These are phyloP conservation scores for Escallonia herrerae DNA, from an alignment of 129 eudicot genomes.

Conservation along the genomic window DNA sequence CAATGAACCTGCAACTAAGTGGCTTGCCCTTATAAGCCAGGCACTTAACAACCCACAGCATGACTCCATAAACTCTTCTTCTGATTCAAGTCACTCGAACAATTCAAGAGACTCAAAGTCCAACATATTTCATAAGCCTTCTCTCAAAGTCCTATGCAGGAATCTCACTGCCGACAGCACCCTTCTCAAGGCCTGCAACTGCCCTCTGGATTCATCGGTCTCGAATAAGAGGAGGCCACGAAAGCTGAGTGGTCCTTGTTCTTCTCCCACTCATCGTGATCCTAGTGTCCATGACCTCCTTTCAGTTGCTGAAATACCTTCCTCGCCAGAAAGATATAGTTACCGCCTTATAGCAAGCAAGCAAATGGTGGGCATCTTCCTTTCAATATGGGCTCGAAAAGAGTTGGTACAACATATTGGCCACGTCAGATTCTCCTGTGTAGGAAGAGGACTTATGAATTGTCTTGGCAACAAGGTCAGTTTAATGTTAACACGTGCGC, in stretches of 20 bases:
- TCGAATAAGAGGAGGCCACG: constrained; percentile 23
- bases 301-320: constrained; percentile 20
- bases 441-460: constrained; percentile 77
- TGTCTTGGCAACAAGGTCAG: constrained; percentile 72
- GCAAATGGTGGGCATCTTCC: constrained; percentile 79
- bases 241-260: constrained; percentile 29
- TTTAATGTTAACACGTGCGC: neutral
- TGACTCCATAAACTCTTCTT: constrained; percentile 14
- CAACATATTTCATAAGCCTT: constrained; percentile 45
- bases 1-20: constrained; percentile 66
- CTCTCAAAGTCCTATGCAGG: constrained; percentile 40
- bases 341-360: constrained; percentile 61
- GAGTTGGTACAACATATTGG: constrained; percentile 54
- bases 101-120: constrained; percentile 25
- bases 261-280: constrained; percentile 6
- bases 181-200: constrained; percentile 54
- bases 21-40: constrained; percentile 61
- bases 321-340: constrained; percentile 22
- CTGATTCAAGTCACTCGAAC: constrained; percentile 12
- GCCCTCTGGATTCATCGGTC: constrained; percentile 22
- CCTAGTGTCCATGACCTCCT: constrained; percentile 24
- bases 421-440: constrained; percentile 45
- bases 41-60: constrained; percentile 58
- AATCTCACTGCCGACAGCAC: constrained; percentile 32
- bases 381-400: constrained; percentile 55